Base-by-base conservation (phyloP, 176 grass and related monocot genomes). In the Ampelocalamus luodianensis region DNA sequence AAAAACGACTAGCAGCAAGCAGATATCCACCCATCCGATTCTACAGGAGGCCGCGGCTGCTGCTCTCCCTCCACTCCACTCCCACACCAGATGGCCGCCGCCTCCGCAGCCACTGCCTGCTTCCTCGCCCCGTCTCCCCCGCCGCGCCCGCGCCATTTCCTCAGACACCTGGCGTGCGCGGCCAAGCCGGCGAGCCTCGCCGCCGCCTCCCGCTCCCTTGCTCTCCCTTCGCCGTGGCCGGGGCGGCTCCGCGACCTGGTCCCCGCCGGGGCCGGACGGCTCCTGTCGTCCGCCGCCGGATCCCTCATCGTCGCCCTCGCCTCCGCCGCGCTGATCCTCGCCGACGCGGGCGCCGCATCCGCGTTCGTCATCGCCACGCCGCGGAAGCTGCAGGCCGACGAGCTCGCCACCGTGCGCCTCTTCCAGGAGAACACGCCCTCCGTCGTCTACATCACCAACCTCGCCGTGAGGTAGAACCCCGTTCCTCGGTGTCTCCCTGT, bases 401-500 rank as follows among this genome's bases (percentile, higher is more conserved):
- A 99, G 88, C 90, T 94, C 43, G 90, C 96, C 64, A 99, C 96
- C 50, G 93, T 99, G 66, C 90, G 84, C 72, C 90, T 99, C 58
- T 99, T 99, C 93, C 92, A 99, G 83, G 93, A 94, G 84, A 96
- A 94, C 84, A 96, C 96, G 16, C 96, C 96, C 20, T 99, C 96
- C 87, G 96, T 99, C 20, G 96, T 99, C 74, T 99, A 99, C 89
- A 99, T 99, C 87, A 99, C 96, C 50, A 99, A 99, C 78, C 83
- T 99, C 71, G 96, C 96, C 58, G 90, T 85, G 26, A 89, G 93
- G 96, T 94, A 62, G 62, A 17, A 7, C 2, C 24, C 15, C 5
- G 4, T 27, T 38, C 43, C 36, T 6, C 22, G 22, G 4, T 15
- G 29, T 14, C 32, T 10, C 38, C n/a, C 43, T 4, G 10, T 67